Evolutionary conservation across 108 stramenopile genomes (phyloP), one percentile per base, ranked within the genome.

Genomic region (Nannochloropsis oceanica): DNA sequence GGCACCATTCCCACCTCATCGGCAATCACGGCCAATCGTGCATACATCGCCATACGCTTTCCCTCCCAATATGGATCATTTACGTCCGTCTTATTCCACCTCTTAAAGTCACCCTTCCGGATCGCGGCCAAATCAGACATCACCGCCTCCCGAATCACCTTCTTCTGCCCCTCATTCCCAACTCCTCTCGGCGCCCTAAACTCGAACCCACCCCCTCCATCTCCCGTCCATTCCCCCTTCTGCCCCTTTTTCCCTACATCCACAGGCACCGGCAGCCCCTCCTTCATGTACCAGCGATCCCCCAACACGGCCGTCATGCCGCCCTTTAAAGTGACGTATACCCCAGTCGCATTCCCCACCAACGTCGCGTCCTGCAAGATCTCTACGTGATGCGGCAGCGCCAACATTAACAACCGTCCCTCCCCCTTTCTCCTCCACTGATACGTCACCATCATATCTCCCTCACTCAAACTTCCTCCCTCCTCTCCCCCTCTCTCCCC

Each of bases 1-100:
- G 84, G 50, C 22, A 42, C 43, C 86, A 87, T 87, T 43, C 90
- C 90, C 22, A 91, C 43, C 42, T 90, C 87, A 27, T 91, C 90
- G 14, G 90, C 91, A 44, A 91, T 87, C 26, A 91, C 87, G n/a
- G 90, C 91, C 18, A 91, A 82, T 26, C 89, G 42, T 14, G 87
- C 83, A 44, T 84, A 43, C 43, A 42, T 24, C 27, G 90, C 91
- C 80, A 90, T 80, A 42, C 90, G 43, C 34, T 90, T 88, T 20
- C 89, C 83, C 34, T 25, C 79, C 84, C 87, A 82, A 84, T 88
- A 87, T 9, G 86, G 84, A 80, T 84, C 79, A 83, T 84, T 84
- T 8, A 80, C 73, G 44, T 87, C 87, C 44, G 84, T 44, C 27
- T 83, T 79, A 25, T 79, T 81, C 42, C 83, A 83, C 18, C 79